Base-by-base conservation (phyloP, 2,329 filamentous ascomycete genomes). In the Exophiala sp. region DNA sequence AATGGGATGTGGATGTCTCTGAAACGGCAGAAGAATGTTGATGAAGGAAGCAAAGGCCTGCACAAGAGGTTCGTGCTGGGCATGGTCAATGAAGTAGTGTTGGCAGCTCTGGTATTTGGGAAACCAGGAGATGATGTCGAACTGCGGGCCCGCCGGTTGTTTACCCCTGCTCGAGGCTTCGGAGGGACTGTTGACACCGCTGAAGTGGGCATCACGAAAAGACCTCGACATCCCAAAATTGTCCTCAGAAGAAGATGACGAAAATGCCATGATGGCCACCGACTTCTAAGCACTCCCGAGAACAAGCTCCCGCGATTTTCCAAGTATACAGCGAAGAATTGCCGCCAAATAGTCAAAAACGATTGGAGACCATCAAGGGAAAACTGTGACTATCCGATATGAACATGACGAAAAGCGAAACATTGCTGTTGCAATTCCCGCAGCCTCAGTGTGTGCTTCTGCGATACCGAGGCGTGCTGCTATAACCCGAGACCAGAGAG, bases 21-120 rank as follows among this genome's bases (percentile, higher is more conserved):
- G 91, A 65, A 84, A 94, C 1, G 93, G 93, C 0, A 97, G 78
- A 55, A 81, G 81, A 65, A 97, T 96, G 68, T 97, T 97, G 70
- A 96, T 74, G 67, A 93, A 89, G 5, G 89, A 85, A 16, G 89
- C 89, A 41, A 96, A 79, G 7, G 89, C 88, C 70, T 96, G 90
- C 11, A 95, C 88, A 8, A 84, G 80, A 14, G 77, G 79, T 57
- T 82, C 85, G 67, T 95, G 83, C 66, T 97, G 91, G 5, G 89
- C 88, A 64, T 91, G 83, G 62, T 96, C 88, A 63, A 97, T 74
- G 65, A 97, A 98, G 72, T 91, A 96, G 50, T 81, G 81, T 59
- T 91, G 82, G 69, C 93, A 98, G 58, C 82, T 89, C 68, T 93
- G 85, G 67, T 94, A 95, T 52, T 86, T 85, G 8, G 88, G 86